Percentiles rank a stretch among this genome's conserved stretches.
Evolutionary conservation across 2,329 filamentous ascomycete species (phyloP).

Genomic region (Sporothrix brasiliensis): DNA sequence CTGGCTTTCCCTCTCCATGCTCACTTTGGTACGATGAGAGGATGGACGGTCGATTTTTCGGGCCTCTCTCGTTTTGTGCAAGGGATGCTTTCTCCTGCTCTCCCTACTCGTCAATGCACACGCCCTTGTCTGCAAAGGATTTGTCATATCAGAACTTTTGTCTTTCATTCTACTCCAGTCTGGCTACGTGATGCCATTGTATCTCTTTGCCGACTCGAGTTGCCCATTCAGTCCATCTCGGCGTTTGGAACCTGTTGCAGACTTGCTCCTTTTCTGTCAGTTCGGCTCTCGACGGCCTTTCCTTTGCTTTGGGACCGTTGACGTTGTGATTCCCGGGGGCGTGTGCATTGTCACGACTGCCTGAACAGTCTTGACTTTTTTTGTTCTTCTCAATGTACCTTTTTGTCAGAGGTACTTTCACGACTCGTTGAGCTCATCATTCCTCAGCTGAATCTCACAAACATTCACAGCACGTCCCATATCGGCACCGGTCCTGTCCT

Average conservation of each 20-base stretch:
- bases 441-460: background rate
- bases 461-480: background rate
- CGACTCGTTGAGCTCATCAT: background rate
- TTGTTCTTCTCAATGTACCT: background rate
- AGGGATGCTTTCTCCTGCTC: background rate
- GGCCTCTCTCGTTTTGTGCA: background rate
- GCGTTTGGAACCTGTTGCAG: background rate
- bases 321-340: background rate
- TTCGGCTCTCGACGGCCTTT: too few species aligned
- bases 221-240: slow-evolving; percentile 1
- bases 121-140: background rate
- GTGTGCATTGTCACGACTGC: background rate
- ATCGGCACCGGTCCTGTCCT: background rate
- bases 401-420: slow-evolving; percentile 10
- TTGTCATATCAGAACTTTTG: background rate
- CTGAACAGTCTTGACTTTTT: background rate
- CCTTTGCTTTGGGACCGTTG: background rate
- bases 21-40: background rate
- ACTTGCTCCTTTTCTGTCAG: background rate
- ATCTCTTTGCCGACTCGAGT: slow-evolving; percentile 2
- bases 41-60: background rate
- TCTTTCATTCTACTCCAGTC: too few species aligned
- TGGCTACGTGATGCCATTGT: background rate
- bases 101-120: background rate
- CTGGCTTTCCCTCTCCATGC: background rate